Conservation (phyloP, 805 yeast species). For the Sugiyamaella chiloensis region DNA sequence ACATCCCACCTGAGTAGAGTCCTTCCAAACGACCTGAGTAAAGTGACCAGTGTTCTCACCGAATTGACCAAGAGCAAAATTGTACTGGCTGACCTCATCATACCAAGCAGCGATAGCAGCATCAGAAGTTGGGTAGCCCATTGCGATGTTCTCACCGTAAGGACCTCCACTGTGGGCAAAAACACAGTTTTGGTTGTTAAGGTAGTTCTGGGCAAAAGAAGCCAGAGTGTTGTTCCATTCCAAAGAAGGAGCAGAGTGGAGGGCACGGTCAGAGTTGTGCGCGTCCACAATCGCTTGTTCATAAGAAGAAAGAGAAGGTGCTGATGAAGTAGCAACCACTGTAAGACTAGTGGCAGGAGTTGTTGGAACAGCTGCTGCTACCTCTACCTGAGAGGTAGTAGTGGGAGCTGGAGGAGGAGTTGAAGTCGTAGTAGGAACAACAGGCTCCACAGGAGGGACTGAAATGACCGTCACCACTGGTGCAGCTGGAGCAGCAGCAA, state of each 20-base stretch:
- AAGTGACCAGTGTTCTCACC: slow-evolving; percentile 65
- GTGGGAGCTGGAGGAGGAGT: slow-evolving; percentile 13
- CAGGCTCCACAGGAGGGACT: slow-evolving; percentile 8
- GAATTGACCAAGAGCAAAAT: slow-evolving; percentile 43
- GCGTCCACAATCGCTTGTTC: slow-evolving; percentile 18
- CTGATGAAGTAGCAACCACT: slow-evolving; percentile 10
- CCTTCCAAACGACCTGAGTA: slow-evolving; percentile 76
- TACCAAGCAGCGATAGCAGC: slow-evolving; percentile 68
- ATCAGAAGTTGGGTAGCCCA: slow-evolving; percentile 53
- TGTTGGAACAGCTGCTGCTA: slow-evolving; percentile 15
- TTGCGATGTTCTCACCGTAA: slow-evolving; percentile 81
- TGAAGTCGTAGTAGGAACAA: slow-evolving; percentile 8
- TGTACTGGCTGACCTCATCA: slow-evolving; percentile 54
- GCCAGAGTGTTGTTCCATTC: slow-evolving; percentile 56
- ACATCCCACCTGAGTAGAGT: slow-evolving; percentile 64
- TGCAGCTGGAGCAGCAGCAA: slow-evolving; percentile 11
- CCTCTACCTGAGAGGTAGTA: slow-evolving; percentile 4
- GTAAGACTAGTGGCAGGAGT: slow-evolving; percentile 10
- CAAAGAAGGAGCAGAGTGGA: slow-evolving; percentile 36
- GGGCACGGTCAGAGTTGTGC: slow-evolving; percentile 30
- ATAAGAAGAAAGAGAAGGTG: slow-evolving; percentile 14
- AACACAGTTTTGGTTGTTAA: slow-evolving; percentile 40
- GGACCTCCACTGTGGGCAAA: slow-evolving; percentile 65
- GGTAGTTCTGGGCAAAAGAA: slow-evolving; percentile 55
- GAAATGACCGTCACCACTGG: slow-evolving; percentile 6